Evolutionary conservation across 1,284 basidiomycete genomes (phyloP), one percentile per base, ranked within the genome.

Genomic region (Leccinum fallax): DNA sequence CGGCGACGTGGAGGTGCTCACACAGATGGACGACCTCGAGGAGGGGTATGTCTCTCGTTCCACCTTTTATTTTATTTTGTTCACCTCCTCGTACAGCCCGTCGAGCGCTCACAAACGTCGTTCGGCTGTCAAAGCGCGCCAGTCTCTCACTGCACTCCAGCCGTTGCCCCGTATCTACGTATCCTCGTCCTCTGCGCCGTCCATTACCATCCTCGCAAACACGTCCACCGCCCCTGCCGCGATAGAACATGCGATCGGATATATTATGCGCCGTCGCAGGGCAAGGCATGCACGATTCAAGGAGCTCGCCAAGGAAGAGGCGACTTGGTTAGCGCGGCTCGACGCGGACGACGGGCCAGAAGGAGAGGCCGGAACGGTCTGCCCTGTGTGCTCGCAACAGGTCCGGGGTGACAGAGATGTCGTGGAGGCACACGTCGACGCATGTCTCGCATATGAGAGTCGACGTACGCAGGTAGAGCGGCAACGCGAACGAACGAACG

Each of bases 341-440:
- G 16, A 19, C 5, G 15, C 34, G 9, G 36, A 30, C 36, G 36
- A 19, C 26, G 43, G 2, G 70, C 76, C 67, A 64, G 64, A 61
- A 67, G 43, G 62, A 67, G 75, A 72, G 40, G 75, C 72, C 1
- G 80, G 79, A 26, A 78, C 83, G 19, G 68, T 79, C 10, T 93
- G 90, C 68, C 91, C 90, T 1, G 83, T 93, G 28, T 93, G 90
- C 71, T 75, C 80, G 51, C 75, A 76, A 55, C 73, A 74, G 16
- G 79, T 91, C 1, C 76, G 73, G 46, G 90, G 90, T 2, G 90
- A 91, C 66, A 77, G 80, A 49, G 90, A 91, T 63, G 85, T 90
- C 13, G 69, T 90, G 5, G 85, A 90, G 67, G 90, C 89, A 16
- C 91, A 93, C 73, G 83, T 93, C 36, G 88, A 93, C 67, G 80